Percentiles rank a stretch among this genome's conserved stretches.
phyloP scores from a whole-genome alignment of 495 filamentous ascomycete species.

The Penicillium tannophilum region DNA sequence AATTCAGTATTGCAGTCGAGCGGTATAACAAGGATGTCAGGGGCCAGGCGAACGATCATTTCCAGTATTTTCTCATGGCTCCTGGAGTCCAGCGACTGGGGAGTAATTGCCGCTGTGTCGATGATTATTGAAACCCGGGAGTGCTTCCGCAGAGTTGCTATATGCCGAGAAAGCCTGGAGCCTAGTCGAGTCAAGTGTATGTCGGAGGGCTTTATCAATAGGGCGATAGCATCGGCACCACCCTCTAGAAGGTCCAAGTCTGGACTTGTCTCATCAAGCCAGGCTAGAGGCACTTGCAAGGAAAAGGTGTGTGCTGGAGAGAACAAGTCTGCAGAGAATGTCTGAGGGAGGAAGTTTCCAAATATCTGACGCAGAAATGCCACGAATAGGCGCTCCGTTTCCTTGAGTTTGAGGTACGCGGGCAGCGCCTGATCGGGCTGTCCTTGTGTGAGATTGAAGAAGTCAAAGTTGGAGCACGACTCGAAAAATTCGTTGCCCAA shows the following conservation, averaged over 20 bases:
- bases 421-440: constrained; percentile 8
- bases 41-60: constrained; percentile 22
- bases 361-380: constrained; percentile 30
- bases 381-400: constrained; percentile 33
- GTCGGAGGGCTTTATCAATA: constrained; percentile 49
- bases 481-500: constrained; percentile 50
- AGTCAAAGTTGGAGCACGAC: constrained; percentile 68
- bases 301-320: constrained; percentile 53
- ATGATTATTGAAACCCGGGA: constrained; percentile 27
- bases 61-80: constrained; percentile 11
- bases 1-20: constrained; percentile 6
- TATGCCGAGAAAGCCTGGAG: constrained; percentile 16
- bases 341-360: constrained; percentile 21
- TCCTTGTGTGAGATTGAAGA: constrained; percentile 58
- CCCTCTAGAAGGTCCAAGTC: constrained; percentile 62
- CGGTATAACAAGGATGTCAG: constrained; percentile 23
- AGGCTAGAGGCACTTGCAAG: constrained; percentile 54
- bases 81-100: neutral
- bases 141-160: constrained; percentile 21
- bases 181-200: neutral
- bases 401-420: constrained; percentile 40
- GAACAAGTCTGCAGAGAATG: constrained; percentile 18
- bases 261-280: constrained; percentile 45
- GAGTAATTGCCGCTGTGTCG: constrained; percentile 7
- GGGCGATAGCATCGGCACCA: constrained; percentile 61